Conservation (phyloP, 2,329 filamentous ascomycete species). For the Pyrenochaeta sp. region DNA sequence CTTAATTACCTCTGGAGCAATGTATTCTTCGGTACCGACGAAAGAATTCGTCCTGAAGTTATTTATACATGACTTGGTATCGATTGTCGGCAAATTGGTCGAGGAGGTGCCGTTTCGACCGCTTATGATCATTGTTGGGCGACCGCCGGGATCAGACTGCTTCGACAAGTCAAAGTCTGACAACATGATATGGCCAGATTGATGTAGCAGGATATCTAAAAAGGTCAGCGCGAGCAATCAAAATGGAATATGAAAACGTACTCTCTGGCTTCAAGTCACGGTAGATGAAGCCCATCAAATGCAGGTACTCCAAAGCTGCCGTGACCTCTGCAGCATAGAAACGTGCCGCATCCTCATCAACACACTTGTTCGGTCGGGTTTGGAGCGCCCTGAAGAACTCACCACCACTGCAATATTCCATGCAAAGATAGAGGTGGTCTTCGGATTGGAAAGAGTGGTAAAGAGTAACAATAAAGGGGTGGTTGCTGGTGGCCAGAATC, state of each 20-base stretch:
- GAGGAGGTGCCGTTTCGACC: constrained; percentile 83
- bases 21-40: constrained; percentile 98
- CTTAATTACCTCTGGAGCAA: constrained; percentile 98
- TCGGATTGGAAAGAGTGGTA: constrained; percentile 99
- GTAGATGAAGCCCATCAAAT: constrained; percentile 99
- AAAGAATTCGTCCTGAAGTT: constrained; percentile 99
- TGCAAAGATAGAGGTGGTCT: constrained; percentile 98
- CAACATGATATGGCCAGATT: constrained; percentile 99
- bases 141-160: constrained; percentile 93
- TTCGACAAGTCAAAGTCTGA: constrained; percentile 99
- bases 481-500: constrained; percentile 97
- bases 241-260: constrained; percentile 57
- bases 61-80: constrained; percentile 97
- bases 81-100: constrained; percentile 90
- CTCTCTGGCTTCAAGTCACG: constrained; percentile 96
- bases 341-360: constrained; percentile 92
- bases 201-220: constrained; percentile 91
- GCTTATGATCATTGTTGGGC: constrained; percentile 91
- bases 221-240: constrained; percentile 46
- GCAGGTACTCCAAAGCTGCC: constrained; percentile 92
- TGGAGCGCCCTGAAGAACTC: constrained; percentile 98
- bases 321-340: constrained; percentile 99
- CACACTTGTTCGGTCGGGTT: constrained; percentile 95
- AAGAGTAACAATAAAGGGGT: constrained; percentile 97
- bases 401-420: constrained; percentile 99